Conservation (phyloP, 257 asterid genomes). For the Nicotiana noctiflora region DNA sequence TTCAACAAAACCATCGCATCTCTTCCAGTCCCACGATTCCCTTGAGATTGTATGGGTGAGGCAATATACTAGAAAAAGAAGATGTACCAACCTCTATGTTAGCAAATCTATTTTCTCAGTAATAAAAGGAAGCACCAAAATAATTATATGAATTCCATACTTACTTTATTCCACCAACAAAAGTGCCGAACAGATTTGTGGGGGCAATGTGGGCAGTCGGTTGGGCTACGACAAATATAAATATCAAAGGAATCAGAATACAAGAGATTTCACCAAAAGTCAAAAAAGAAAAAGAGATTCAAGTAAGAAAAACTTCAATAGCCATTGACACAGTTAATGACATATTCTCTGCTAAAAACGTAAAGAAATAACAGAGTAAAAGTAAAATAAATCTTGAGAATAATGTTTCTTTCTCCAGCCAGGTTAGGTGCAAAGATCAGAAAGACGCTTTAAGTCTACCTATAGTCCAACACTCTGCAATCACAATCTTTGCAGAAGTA, state of each 20-base stretch:
- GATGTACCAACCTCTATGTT: constrained; percentile 5
- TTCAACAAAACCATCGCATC: constrained; percentile 84
- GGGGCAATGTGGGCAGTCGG: constrained; percentile 63
- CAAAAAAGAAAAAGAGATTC: background rate
- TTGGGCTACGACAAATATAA: constrained; percentile 37
- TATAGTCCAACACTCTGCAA: constrained; percentile 74
- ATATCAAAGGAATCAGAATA: constrained; percentile 11
- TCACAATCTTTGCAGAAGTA: constrained; percentile 97
- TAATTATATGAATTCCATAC: constrained; percentile 20
- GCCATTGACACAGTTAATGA: background rate
- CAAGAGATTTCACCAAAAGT: constrained; percentile 1
- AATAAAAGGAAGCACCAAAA: background rate
- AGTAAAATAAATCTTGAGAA: background rate
- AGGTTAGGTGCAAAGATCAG: background rate
- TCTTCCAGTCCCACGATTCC: constrained; percentile 41
- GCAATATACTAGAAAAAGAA: constrained; percentile 54
- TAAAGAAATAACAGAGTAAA: background rate
- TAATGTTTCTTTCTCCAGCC: background rate
- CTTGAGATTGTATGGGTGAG: constrained; percentile 63
- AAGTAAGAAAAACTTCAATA: background rate
- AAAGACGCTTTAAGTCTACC: constrained; percentile 37
- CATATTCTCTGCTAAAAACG: background rate
- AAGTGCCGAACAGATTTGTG: constrained; percentile 82
- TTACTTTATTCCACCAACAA: constrained; percentile 98
- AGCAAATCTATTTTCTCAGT: background rate